A percentile compares a stretch with the other conserved stretches of the same genome.
These are phyloP conservation scores for Cenchrus purpureus DNA, from an alignment of 176 grass and related monocot species.

Conservation along the genomic window DNA sequence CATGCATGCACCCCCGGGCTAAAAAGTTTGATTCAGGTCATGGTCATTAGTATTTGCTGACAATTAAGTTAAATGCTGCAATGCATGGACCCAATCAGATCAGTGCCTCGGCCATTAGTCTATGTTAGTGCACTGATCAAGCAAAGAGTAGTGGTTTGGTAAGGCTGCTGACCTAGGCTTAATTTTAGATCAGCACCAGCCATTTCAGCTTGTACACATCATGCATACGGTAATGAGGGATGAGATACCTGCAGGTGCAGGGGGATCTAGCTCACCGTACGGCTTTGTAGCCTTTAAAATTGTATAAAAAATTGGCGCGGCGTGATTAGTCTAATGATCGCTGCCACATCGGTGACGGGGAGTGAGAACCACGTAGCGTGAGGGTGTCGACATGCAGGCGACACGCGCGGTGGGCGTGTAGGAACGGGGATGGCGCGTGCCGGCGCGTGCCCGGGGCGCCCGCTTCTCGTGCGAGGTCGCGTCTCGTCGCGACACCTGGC, in stretches of 20 bases:
- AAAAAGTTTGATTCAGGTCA: background rate
- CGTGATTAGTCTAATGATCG: background rate
- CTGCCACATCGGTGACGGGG: background rate
- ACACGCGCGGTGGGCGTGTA: slow-evolving; percentile 18
- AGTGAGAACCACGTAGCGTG: background rate
- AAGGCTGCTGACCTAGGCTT: background rate
- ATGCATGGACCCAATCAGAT: background rate
- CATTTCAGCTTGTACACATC: background rate
- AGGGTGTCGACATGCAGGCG: slow-evolving; percentile 26
- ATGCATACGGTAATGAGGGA: background rate
- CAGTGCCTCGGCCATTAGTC: background rate
- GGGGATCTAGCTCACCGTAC: background rate
- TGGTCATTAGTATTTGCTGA: background rate
- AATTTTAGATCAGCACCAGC: too few species aligned
- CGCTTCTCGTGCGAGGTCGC: background rate
- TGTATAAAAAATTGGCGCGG: background rate
- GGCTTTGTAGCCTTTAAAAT: background rate
- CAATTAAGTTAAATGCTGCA: background rate
- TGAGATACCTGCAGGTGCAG: background rate
- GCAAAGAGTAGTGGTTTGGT: background rate
- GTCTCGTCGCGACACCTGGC: background rate
- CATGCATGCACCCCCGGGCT: background rate
- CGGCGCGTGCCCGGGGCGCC: background rate
- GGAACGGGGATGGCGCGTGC: slow-evolving; percentile 19
- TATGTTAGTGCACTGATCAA: background rate